Conservation (phyloP, 495 filamentous ascomycete species). For the Chaetomium tenue region DNA sequence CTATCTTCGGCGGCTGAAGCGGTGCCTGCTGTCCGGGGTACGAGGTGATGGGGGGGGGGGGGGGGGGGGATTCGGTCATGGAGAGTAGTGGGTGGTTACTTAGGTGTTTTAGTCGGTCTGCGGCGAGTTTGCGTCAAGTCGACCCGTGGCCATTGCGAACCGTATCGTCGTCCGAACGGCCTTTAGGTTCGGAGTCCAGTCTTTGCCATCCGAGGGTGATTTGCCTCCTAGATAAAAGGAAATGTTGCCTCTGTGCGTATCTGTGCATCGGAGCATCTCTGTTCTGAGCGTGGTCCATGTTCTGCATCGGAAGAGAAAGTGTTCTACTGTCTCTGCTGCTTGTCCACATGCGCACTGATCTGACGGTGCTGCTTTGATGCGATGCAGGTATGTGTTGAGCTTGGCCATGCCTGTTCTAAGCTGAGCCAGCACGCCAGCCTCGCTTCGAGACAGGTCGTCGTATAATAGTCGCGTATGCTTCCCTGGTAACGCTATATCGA, state of each 20-base stretch:
- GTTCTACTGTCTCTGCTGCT: background rate
- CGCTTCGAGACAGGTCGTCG: background rate
- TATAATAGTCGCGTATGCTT: background rate
- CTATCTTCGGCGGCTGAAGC: too few species aligned
- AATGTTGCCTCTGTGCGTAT: background rate
- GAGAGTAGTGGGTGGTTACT: too few species aligned
- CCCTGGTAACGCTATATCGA: background rate
- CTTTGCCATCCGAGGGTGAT: background rate
- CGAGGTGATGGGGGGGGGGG: too few species aligned
- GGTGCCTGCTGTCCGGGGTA: too few species aligned
- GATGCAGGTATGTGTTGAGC: background rate
- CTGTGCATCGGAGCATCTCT: background rate
- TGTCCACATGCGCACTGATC: background rate
- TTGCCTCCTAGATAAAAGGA: slow-evolving; percentile 5
- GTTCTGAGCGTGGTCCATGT: background rate
- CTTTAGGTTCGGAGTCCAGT: background rate
- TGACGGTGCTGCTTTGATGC: background rate
- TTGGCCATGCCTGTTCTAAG: slow-evolving; percentile 2
- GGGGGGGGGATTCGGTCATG: too few species aligned
- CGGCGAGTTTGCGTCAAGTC: too few species aligned
- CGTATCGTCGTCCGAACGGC: too few species aligned
- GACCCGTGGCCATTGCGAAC: too few species aligned
- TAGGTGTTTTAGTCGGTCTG: too few species aligned
- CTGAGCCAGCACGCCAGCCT: background rate
- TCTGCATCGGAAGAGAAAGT: slow-evolving; percentile 3